A percentile compares a stretch with the other conserved stretches of the same genome.
These are phyloP conservation scores for Diaporthe ampelina DNA, from an alignment of 2,329 filamentous ascomycete species.

Conservation along the genomic window DNA sequence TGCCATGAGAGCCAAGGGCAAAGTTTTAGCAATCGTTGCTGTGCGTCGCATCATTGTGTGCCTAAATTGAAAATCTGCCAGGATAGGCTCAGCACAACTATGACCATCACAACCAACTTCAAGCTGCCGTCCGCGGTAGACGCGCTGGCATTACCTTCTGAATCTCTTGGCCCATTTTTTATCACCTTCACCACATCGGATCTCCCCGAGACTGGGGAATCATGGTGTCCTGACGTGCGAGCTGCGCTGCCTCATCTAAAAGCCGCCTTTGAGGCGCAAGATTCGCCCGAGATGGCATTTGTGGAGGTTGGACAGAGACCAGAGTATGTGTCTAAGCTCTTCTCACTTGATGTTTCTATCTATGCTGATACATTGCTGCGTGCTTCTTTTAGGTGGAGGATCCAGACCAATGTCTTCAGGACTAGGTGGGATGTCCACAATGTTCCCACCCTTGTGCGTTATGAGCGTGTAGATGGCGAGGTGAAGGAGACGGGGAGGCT, in stretches of 20 bases:
- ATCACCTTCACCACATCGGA: slow-evolving; percentile 3
- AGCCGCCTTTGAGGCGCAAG: not conserved
- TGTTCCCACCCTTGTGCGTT: slow-evolving; percentile 3
- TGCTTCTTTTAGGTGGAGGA: not conserved
- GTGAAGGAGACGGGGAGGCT: slow-evolving; percentile 4
- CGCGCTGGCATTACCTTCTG: not conserved
- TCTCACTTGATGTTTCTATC: not conserved
- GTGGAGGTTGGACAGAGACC: slow-evolving; percentile 3
- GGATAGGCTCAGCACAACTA: not conserved
- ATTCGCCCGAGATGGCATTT: not conserved
- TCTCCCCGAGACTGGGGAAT: slow-evolving; percentile 1
- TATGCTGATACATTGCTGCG: not conserved
- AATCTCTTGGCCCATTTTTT: not conserved
- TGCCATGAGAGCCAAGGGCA: too few relatives aligned
- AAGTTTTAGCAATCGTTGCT: too few relatives aligned
- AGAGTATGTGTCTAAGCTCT: not conserved
- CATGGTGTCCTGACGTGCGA: slow-evolving; percentile 19
- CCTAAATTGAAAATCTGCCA: too few relatives aligned
- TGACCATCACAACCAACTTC: slow-evolving; percentile 9
- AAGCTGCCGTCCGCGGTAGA: not conserved
- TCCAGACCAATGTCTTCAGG: not conserved
- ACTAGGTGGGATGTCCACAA: not conserved
- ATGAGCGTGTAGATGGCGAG: slow-evolving; percentile 2
- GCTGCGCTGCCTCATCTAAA: slow-evolving; percentile 1
- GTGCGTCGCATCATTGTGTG: too few relatives aligned